Evolutionary conservation across 306 rosid genomes (phyloP), one percentile per base, ranked within the genome.

Genomic region (Ormosia emarginata): DNA sequence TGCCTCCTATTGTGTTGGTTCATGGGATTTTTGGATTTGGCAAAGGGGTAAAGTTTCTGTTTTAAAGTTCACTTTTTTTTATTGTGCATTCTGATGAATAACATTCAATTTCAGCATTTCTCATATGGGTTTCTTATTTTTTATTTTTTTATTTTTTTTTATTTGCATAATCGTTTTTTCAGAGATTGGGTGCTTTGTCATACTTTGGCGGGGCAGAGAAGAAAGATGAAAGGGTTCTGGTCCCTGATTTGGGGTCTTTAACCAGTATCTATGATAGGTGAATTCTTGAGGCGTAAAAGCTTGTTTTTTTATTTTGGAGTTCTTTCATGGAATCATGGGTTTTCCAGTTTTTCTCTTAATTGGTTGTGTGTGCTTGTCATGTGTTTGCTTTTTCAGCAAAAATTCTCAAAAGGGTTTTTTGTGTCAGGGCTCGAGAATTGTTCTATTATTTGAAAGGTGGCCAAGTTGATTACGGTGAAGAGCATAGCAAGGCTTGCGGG

Each of bases 11-110:
- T 80, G 98, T 96, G 1, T 81, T 96, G 36, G 97, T 93, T 30
- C 99, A 96, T 83, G 99, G 99, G 53, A 96, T 96, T 69, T 96
- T 96, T 81, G 99, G 99, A 47, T 96, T 96, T 80, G 99, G 99
- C 66, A 90, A 96, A 89, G 99, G 98, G 88, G 99, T 96, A 85
- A 3, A 62, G 0, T 73, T 37, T 82, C 58, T 30, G 14, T 64
- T 9, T 50, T 30, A 62, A 56, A 47, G 67, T 17, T 59, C 17
- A 5, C 5, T 73, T 52, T 2, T 39, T 63, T 39, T 63, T 9
- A 9, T 34, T 30, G 6, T 2, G 12, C 0, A 30, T n/a, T 17
- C 8, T 6, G 9, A 18, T 61, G 41, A 7, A 14, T 65, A 53
- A 46, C 5, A 7, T 58, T 78, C 17, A 49, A 13, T 49, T 49